Percentiles rank a stretch among this genome's conserved stretches.
These are phyloP conservation scores for Vitis rupestris DNA, from an alignment of 164 flowering plant genomes.

Conservation along the genomic window DNA sequence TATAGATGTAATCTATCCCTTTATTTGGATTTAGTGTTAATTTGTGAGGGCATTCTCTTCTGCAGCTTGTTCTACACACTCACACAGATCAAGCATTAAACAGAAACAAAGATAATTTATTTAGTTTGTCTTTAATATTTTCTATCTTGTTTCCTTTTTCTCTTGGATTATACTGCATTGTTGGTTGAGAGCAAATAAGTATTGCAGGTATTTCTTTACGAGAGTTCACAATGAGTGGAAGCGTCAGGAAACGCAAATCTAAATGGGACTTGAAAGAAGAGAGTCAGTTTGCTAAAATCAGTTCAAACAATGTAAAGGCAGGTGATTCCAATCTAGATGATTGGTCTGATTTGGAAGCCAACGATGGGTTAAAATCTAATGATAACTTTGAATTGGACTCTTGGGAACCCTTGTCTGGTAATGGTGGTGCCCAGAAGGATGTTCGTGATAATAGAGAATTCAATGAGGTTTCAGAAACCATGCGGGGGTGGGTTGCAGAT, in stretches of 20 bases:
- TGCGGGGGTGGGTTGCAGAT: conserved; percentile 15
- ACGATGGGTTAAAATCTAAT: conserved; percentile 13
- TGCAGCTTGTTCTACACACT: too few species aligned
- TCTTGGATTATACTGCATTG: conserved; percentile 1
- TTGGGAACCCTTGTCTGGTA: conserved; percentile 17
- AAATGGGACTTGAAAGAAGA: conserved; percentile 39
- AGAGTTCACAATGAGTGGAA: conserved; percentile 29
- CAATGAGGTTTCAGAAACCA: conserved; percentile 8
- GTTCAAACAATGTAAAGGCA: conserved; percentile 19
- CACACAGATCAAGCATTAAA: background rate
- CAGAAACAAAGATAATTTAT: background rate
- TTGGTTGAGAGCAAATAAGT: conserved; percentile 5
- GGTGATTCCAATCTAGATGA: conserved; percentile 14
- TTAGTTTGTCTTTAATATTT: background rate
- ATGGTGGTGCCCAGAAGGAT: conserved; percentile 14
- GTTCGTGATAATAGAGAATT: conserved; percentile 12
- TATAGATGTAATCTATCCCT: too few species aligned
- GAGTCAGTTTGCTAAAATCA: conserved; percentile 9
- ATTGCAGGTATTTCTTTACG: conserved; percentile 3
- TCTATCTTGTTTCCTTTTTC: background rate
- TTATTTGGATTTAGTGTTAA: too few species aligned
- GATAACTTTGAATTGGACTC: conserved; percentile 21
- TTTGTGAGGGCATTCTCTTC: too few species aligned
- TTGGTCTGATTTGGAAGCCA: conserved; percentile 18
- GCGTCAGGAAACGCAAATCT: conserved; percentile 29